These are phyloP conservation scores for Lolium perenne DNA, from an alignment of 176 grass and related monocot species.

Conservation along the genomic window DNA sequence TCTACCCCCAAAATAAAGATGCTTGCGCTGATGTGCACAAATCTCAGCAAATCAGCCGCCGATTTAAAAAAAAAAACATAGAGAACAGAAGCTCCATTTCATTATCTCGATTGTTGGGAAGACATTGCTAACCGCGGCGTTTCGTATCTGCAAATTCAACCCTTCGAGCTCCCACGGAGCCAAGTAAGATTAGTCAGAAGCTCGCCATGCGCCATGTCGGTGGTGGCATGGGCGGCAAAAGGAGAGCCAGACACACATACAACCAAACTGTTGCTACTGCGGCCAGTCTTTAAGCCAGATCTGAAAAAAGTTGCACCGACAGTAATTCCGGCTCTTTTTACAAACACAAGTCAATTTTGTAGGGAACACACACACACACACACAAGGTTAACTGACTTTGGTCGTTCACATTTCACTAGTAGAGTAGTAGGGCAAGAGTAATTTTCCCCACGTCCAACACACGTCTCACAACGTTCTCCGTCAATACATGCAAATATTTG, in stretches of 20 bases:
- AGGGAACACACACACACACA: neutral
- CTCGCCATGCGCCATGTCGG: neutral
- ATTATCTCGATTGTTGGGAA: no score
- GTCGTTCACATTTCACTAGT: neutral
- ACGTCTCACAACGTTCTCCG: neutral
- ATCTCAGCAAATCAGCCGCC: neutral
- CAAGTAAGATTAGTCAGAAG: neutral
- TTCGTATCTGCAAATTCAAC: neutral
- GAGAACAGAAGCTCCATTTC: neutral
- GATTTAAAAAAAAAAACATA: neutral
- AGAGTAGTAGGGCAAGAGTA: no score
- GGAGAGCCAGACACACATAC: neutral
- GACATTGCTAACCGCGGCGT: no score
- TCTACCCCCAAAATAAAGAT: no score
- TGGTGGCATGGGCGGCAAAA: neutral
- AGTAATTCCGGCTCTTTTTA: neutral
- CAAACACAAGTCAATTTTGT: neutral
- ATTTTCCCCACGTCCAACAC: neutral
- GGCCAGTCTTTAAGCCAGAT: neutral
- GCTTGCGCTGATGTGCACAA: neutral
- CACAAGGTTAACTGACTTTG: neutral
- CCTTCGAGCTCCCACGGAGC: neutral
- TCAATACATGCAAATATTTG: neutral
- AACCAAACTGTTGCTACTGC: neutral
- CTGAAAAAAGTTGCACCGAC: neutral